Evolutionary conservation across 306 rosid species (phyloP), one percentile per base, ranked within the genome.

Genomic region (Ormosia emarginata): DNA sequence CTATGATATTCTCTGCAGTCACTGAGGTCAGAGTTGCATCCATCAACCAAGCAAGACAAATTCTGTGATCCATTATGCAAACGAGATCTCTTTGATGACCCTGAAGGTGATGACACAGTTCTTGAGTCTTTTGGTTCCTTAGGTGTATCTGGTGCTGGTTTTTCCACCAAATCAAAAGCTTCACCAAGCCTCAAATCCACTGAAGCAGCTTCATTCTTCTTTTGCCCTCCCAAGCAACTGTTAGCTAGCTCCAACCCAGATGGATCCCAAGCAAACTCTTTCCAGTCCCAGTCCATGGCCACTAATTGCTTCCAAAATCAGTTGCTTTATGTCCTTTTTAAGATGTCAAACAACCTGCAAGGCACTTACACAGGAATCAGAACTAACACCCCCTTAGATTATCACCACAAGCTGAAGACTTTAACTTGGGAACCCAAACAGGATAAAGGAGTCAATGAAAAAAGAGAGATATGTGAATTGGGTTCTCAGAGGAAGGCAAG

Each of bases 221-320:
- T 49, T 4, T 72, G 77, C 15, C 33, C 67, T 30, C 52, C 79
- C 14, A 33, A 74, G 47, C 65, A 67, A 24, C 44, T 17, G 37
- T 15, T 58, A 7, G 36, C 61, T 13, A 46, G 53, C 63, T 79
- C 91, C 67, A 90, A 78, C 74, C 78, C 92, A 65, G 77, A 75
- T 44, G 91, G 83, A 83, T 95, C 92, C 93, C 95, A 90, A 46
- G 87, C 85, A 79, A 89, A 81, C 17, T 89, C 92, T 71, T 86
- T 87, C 90, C 92, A 91, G 55, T 89, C 92, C 98, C 97, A 95
- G 69, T 95, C 98, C 99, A 95, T 94, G 41, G 47, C 56, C 85
- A 76, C 32, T 72, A 74, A 57, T 71, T 34, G 29, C 75, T 52
- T 75, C 73, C 46, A 66, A 66, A 74, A 79, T 34, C 50, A 56